Evolutionary conservation across 257 asterid species (phyloP), one percentile per base, ranked within the genome.

Genomic region (Lantana camara): DNA sequence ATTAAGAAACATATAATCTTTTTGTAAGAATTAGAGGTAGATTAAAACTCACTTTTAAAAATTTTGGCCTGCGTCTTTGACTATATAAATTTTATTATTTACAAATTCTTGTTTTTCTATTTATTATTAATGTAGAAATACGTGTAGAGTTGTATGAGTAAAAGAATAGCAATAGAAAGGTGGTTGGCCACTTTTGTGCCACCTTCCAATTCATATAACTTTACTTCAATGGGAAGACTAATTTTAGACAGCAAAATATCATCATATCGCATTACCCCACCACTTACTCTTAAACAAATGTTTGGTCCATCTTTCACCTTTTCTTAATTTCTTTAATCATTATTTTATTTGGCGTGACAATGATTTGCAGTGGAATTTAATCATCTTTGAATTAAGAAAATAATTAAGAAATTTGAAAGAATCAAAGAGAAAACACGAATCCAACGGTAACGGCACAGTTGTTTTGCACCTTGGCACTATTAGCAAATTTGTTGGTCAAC

Each of bases 141-240:
- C n/a, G n/a, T n/a, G n/a, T n/a, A n/a, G n/a, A n/a, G n/a, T n/a
- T n/a, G n/a, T n/a, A n/a, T n/a, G n/a, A 41, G 10, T 3, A 19
- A 35, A 41, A 19, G 1, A 19, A 14, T 16, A 2, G n/a, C 10
- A 7, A 24, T 24, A 34, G 74, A 54, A 37, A 63, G 60, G 72
- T 63, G 47, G 84, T 83, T 82, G 85, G 75, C 73, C 73, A 75
- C 70, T 74, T 63, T 73, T 66, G 73, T 70, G 70, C 68, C 73
- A 63, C 70, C 53, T 77, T 56, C 13, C 10, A 67, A 52, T 24
- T 53, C 85, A 77, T 75, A 91, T n/a, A 71, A 77, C 88, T 75
- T 87, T 77, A 72, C 93, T 85, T 80, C 9, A 57, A 75, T 80
- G 71, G 69, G 69, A 88, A 85, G 90, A 77, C 81, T 79, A 83